phyloP scores from a whole-genome alignment of 768 basidiomycete genomes.

The Hysterangium stoloniferum region DNA sequence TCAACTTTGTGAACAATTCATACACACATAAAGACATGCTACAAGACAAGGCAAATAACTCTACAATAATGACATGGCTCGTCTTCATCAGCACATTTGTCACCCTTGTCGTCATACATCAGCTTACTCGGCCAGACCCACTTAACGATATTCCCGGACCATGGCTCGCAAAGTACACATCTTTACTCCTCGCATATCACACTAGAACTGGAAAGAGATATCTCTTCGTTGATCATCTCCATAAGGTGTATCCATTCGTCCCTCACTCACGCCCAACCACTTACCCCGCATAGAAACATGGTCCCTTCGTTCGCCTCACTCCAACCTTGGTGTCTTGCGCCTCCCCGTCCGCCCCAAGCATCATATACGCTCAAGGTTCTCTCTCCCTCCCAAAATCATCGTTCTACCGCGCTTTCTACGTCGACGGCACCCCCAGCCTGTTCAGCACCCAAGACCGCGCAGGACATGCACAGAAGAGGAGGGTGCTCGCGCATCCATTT shows the following conservation, averaged over 20 bases:
- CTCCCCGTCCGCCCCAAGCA: conserved; percentile 20
- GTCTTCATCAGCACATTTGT: no score
- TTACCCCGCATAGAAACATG: conserved; percentile 21
- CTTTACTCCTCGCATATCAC: conserved; percentile 4
- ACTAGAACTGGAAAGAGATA: conserved; percentile 2
- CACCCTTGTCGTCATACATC: neutral
- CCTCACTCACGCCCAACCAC: neutral
- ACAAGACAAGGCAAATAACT: no score
- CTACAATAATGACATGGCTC: no score
- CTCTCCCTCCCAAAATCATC: conserved; percentile 24
- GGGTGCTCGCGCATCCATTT: conserved; percentile 27
- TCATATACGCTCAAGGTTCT: conserved; percentile 28
- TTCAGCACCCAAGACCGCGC: conserved; percentile 26
- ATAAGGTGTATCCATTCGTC: no score
- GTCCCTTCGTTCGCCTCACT: conserved; percentile 25
- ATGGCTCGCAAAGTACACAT: conserved; percentile 3
- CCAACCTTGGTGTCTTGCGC: conserved; percentile 29
- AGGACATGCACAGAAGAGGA: conserved; percentile 26
- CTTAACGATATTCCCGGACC: conserved; percentile 6
- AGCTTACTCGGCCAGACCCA: conserved; percentile 3
- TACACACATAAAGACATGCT: no score
- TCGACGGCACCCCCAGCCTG: conserved; percentile 21
- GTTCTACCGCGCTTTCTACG: conserved; percentile 27
- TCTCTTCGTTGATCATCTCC: conserved; percentile 3
- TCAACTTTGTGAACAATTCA: no score